These are phyloP conservation scores for Chamaecyparis obtusa DNA, from an alignment of 75 land plant genomes.

Conservation along the genomic window DNA sequence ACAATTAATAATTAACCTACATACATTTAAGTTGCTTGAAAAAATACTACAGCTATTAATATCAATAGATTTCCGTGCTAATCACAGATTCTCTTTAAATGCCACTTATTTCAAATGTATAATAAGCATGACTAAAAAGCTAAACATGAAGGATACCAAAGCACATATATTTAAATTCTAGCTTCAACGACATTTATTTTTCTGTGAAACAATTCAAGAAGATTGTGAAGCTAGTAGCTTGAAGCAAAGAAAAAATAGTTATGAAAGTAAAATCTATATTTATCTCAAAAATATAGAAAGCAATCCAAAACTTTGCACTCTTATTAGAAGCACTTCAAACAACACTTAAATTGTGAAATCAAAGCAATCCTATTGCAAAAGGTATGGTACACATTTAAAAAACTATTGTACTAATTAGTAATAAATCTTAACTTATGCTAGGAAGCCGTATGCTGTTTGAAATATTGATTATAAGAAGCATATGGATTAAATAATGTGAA, in stretches of 20 bases:
- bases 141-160: background rate
- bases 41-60: background rate
- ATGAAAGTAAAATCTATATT: background rate
- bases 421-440: background rate
- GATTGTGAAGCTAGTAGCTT: background rate
- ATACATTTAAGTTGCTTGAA: background rate
- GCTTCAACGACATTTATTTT: background rate
- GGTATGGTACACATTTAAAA: background rate
- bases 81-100: background rate
- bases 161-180: background rate
- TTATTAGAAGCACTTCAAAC: background rate
- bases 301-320: background rate
- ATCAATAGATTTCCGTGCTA: background rate
- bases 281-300: background rate
- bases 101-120: background rate
- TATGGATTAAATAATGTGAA: too few relatives aligned
- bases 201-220: background rate
- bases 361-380: background rate
- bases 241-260: background rate
- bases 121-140: background rate
- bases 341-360: background rate
- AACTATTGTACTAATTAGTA: background rate
- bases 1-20: background rate
- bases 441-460: background rate
- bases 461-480: too few relatives aligned